Base-by-base conservation (phyloP, 2,329 filamentous ascomycete genomes). In the Thelonectria rubi region DNA sequence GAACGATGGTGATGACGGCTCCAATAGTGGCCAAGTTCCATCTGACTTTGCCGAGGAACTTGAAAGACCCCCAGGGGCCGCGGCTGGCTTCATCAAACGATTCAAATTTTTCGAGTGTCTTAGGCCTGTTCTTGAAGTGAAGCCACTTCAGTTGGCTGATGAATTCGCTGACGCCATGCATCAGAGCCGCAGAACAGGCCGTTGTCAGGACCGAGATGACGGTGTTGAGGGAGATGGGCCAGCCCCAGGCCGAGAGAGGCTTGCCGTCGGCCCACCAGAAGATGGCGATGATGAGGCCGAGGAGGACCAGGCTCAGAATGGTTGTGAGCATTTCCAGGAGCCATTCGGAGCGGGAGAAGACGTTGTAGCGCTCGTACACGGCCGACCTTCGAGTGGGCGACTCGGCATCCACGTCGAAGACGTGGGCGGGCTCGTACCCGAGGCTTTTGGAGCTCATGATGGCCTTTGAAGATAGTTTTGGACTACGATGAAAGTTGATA, bases 141-240 rank as follows among this genome's bases (percentile, higher is more conserved):
- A 57, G 58, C 63, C 61, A 65, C 34, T 65, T 65, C 18, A 65
- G 47, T 24, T 65, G 64, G 18, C 54, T 48, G 24, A 65, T 64
- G 18, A 54, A 65, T 9, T 47, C 42, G 42, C 64, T 62, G n/a
- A 64, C 58, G 3, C 39, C 42, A 20, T 62, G 54, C 64, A 64
- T 62, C 30, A 65, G 24, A 12, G 43, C 8, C 2, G 61, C 58
- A 18, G 51, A 34, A 17, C 55, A 64, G 17, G 10, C 12, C 8
- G 61, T 64, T 8, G 64, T 54, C 11, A 64, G 48, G 17, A 62
- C 49, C 0, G 64, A 52, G 8, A 64, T 45, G 37, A 30, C 42
- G 3, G 63, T 24, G 46, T 59, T 65, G 30, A 64, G 34, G 4
- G 63, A 58, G 26, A 64, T 56, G 10, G 3, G 24, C 17, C n/a